phyloP scores from a whole-genome alignment of 2,329 filamentous ascomycete species.

The Exophiala phaeomuriformis region DNA sequence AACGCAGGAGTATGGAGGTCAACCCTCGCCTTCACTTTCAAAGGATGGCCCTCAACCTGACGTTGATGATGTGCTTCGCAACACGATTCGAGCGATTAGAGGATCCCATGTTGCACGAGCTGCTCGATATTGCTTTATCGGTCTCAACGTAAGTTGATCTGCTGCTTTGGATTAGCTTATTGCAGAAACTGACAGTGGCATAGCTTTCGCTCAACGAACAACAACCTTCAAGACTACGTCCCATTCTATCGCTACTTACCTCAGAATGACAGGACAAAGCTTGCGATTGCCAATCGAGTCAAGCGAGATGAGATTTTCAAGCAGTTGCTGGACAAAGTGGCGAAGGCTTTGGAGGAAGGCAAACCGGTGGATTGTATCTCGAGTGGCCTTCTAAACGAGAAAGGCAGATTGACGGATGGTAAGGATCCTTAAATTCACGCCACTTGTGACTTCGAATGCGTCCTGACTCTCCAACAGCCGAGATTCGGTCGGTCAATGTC shows the following conservation, averaged over 20 bases:
- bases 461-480: neutral
- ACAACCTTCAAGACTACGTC: conserved; percentile 55
- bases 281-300: neutral
- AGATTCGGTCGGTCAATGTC: neutral
- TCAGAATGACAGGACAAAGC: neutral
- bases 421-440: neutral
- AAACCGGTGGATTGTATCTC: neutral
- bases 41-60: neutral
- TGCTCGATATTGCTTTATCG: neutral
- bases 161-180: neutral
- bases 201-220: conserved; percentile 1
- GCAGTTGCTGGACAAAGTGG: neutral
- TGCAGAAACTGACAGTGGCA: neutral
- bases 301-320: neutral
- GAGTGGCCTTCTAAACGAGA: neutral
- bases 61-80: conserved; percentile 1
- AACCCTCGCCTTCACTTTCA: neutral
- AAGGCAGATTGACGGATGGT: neutral
- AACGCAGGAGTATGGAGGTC: neutral
- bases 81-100: neutral
- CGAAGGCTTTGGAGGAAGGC: neutral
- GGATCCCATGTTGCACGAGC: neutral
- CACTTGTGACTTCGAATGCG: neutral
- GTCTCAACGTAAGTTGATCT: neutral
- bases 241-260: conserved; percentile 42